phyloP scores from a whole-genome alignment of 23 red algal genomes.

The Gracilaria domingensis region DNA sequence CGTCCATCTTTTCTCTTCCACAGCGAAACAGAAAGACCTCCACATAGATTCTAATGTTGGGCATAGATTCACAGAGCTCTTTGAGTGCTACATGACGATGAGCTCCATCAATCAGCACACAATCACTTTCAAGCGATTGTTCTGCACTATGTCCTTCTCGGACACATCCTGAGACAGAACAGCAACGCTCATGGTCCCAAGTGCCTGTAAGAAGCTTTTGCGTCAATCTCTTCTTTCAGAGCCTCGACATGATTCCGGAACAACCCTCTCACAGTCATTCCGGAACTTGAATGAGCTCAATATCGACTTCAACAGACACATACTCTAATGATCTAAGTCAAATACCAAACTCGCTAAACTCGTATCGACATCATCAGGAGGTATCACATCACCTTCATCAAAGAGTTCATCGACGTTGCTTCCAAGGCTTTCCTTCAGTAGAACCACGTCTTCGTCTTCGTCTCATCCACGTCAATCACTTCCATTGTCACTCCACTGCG shows the following conservation, averaged over 20 bases:
- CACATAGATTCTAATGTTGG: neutral
- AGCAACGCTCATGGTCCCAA: neutral
- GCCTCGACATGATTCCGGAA: neutral
- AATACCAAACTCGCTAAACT: neutral
- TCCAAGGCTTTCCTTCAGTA: neutral
- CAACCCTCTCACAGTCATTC: neutral
- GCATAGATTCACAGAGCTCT: neutral
- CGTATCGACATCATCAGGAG: neutral
- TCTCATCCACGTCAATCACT: neutral
- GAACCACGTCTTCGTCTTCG: neutral
- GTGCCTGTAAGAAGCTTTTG: neutral
- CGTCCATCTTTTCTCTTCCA: neutral
- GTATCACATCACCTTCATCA: neutral
- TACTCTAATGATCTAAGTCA: neutral
- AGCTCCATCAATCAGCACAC: neutral
- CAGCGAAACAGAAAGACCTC: neutral
- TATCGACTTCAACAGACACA: neutral
- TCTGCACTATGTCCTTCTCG: neutral
- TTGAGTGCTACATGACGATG: neutral
- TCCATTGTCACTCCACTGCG: neutral
- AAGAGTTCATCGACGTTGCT: neutral
- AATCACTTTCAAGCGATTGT: neutral
- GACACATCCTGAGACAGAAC: too few species aligned
- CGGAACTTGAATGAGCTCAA: neutral
- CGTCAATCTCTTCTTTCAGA: neutral